Conservation (phyloP, 768 basidiomycete species). For the Termitomyces sp. region DNA sequence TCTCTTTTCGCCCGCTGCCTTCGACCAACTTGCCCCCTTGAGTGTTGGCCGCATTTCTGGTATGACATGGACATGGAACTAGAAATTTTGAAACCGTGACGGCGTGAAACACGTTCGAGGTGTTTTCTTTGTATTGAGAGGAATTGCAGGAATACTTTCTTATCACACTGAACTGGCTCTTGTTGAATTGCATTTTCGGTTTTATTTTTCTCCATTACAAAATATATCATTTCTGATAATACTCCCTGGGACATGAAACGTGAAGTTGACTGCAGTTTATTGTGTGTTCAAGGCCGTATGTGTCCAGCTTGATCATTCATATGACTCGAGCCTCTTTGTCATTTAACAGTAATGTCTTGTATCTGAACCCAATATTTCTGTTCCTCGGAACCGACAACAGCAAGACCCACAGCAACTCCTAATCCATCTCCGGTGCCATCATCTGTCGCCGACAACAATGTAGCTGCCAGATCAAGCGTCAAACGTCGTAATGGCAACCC, state of each 20-base stretch:
- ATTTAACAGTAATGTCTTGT: constrained; percentile 10
- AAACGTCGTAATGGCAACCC: constrained; percentile 43
- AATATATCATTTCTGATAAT: not conserved
- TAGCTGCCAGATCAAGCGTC: constrained; percentile 56
- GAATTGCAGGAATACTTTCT: constrained; percentile 1
- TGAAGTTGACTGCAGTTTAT: not conserved
- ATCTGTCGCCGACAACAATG: constrained; percentile 19
- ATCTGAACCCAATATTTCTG: constrained; percentile 33
- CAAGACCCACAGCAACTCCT: constrained; percentile 26
- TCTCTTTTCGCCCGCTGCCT: constrained; percentile 61
- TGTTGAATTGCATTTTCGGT: constrained; percentile 1
- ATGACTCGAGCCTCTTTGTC: not conserved
- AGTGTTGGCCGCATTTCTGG: constrained; percentile 44
- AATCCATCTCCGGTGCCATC: constrained; percentile 6
- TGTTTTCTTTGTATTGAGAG: constrained; percentile 17
- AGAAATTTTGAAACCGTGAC: not conserved
- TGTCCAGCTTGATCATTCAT: not conserved
- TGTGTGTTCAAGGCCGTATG: not conserved
- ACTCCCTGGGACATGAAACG: not conserved
- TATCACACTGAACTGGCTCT: constrained; percentile 25
- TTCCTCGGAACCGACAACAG: constrained; percentile 32
- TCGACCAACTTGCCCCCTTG: constrained; percentile 37
- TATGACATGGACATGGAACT: constrained; percentile 46
- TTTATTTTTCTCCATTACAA: constrained; percentile 24
- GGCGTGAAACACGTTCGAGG: constrained; percentile 19